Conservation (phyloP, 345 rosid species). For the Laguncularia racemosa region DNA sequence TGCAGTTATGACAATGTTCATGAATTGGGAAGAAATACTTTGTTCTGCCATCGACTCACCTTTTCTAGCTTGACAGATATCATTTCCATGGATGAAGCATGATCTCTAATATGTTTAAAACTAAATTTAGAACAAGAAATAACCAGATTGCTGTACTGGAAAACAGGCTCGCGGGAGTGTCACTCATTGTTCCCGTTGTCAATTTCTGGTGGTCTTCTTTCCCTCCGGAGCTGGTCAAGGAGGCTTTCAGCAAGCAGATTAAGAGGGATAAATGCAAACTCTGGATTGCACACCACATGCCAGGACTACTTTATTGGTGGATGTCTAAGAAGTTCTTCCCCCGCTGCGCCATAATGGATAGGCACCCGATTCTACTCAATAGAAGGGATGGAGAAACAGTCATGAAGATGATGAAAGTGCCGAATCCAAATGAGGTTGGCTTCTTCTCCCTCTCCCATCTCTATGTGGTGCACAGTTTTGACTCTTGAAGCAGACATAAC, state of each 20-base stretch:
- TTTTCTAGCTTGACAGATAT: no score
- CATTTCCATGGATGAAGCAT: no score
- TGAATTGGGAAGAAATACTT: no score
- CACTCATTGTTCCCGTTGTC: constrained; percentile 36
- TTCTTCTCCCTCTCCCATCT: background rate
- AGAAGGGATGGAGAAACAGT: constrained; percentile 22
- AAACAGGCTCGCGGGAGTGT: constrained; percentile 44
- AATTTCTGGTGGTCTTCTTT: constrained; percentile 57
- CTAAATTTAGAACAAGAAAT: no score
- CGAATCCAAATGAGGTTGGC: constrained; percentile 25
- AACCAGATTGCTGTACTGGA: no score
- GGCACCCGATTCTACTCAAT: constrained; percentile 19
- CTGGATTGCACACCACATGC: constrained; percentile 37
- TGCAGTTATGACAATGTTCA: no score
- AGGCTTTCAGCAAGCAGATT: constrained; percentile 27
- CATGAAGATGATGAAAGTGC: constrained; percentile 23
- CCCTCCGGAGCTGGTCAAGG: constrained; percentile 24
- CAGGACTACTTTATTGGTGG: constrained; percentile 53
- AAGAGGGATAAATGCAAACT: constrained; percentile 33
- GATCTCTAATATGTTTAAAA: no score
- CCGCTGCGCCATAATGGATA: constrained; percentile 20
- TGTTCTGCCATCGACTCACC: no score
- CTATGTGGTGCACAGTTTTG: no score
- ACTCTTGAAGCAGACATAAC: no score
- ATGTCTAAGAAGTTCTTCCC: constrained; percentile 51